phyloP scores from a whole-genome alignment of 208 protist genomes.

The Trypanosoma scelopori region DNA sequence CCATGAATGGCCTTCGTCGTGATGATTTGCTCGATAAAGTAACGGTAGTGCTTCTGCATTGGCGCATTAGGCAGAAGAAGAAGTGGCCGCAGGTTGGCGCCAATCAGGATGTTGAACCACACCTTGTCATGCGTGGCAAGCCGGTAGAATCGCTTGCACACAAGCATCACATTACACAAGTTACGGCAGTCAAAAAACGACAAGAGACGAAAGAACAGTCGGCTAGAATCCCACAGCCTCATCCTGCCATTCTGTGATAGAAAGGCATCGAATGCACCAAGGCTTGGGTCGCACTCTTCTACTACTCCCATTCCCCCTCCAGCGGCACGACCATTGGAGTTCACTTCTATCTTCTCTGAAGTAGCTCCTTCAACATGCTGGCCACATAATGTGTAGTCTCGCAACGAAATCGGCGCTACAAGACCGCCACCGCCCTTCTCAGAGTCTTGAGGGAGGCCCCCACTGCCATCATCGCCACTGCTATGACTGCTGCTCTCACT shows the following conservation, averaged over 20 bases:
- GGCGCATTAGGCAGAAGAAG: slow-evolving; percentile 30
- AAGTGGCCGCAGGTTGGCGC: slow-evolving; percentile 53
- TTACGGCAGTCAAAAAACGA: slow-evolving; percentile 43
- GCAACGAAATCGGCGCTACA: too few species aligned
- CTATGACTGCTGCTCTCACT: slow-evolving; percentile 11
- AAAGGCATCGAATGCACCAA: background rate
- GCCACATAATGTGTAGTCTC: too few species aligned
- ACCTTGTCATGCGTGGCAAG: slow-evolving; percentile 43
- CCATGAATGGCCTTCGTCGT: slow-evolving; percentile 67
- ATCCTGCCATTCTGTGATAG: background rate
- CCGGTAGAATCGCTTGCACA: slow-evolving; percentile 33
- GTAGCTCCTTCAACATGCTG: background rate
- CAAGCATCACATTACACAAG: slow-evolving; percentile 45
- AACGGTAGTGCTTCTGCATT: slow-evolving; percentile 47
- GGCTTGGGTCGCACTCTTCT: background rate
- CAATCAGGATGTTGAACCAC: slow-evolving; percentile 43
- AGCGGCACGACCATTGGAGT: background rate
- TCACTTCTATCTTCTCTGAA: background rate
- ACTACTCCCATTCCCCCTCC: background rate
- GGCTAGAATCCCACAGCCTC: background rate
- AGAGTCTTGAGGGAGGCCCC: background rate
- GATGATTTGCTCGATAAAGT: slow-evolving; percentile 66
- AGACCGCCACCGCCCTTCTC: background rate
- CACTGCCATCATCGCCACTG: background rate
- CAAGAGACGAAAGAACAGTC: slow-evolving; percentile 26